phyloP scores from a whole-genome alignment of 2,329 filamentous ascomycete genomes.

The Neonectria sp. region DNA sequence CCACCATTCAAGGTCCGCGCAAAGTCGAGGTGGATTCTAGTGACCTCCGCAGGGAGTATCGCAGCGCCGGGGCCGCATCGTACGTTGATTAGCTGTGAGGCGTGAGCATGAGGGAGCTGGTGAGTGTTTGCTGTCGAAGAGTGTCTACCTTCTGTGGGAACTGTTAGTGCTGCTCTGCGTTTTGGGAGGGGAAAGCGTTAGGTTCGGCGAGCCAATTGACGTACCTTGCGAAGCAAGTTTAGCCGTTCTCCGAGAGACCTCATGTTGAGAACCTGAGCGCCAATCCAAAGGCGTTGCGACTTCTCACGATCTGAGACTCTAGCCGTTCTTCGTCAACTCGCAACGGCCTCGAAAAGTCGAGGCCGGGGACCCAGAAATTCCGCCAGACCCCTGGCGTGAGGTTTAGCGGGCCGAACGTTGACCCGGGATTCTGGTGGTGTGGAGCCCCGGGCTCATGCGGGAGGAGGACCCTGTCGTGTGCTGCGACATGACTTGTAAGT shows the following conservation, averaged over 20 bases:
- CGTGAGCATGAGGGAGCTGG: slow-evolving; percentile 45
- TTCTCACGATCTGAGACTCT: slow-evolving; percentile 29
- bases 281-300: slow-evolving; percentile 36
- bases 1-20: slow-evolving; percentile 73
- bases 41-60: slow-evolving; percentile 82
- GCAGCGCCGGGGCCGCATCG: slow-evolving; percentile 88
- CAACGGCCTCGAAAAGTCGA: slow-evolving; percentile 48
- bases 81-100: slow-evolving; percentile 77
- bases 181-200: background rate
- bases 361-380: slow-evolving; percentile 46
- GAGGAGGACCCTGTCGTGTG: slow-evolving; percentile 26
- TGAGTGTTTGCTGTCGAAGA: slow-evolving; percentile 30
- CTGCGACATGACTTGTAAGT: slow-evolving; percentile 29
- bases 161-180: slow-evolving; percentile 38
- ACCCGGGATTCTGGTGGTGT: slow-evolving; percentile 43
- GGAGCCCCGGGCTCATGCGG: slow-evolving; percentile 23
- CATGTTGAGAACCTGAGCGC: slow-evolving; percentile 50
- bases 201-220: slow-evolving; percentile 50
- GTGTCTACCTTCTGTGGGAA: slow-evolving; percentile 59
- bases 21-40: slow-evolving; percentile 83
- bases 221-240: slow-evolving; percentile 80
- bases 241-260: slow-evolving; percentile 75
- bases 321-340: slow-evolving; percentile 32
- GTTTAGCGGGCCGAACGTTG: slow-evolving; percentile 47
- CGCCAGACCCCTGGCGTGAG: slow-evolving; percentile 43